Percentiles rank a stretch among this genome's conserved stretches.
Conservation (phyloP, 208 protist genomes). For the Wallacemonas sp. region DNA sequence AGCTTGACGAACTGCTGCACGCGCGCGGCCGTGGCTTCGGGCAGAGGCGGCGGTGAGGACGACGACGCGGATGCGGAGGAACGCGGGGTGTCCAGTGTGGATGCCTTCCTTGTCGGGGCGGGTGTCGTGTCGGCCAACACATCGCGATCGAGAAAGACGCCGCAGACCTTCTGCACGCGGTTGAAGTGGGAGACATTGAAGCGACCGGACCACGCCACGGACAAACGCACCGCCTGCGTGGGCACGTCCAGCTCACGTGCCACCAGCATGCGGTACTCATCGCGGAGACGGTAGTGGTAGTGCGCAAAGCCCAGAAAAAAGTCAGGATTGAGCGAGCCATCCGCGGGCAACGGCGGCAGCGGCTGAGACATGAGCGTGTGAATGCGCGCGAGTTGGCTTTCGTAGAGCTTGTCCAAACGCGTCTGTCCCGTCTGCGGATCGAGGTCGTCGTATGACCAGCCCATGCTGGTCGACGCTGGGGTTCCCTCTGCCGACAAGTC, state of each 20-base stretch:
- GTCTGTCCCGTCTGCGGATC: constrained; percentile 59
- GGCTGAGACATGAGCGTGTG: constrained; percentile 63
- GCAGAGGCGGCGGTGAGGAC: constrained; percentile 15
- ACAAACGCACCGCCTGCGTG: constrained; percentile 65
- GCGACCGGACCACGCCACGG: constrained; percentile 82
- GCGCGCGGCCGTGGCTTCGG: constrained; percentile 31
- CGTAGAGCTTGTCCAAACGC: constrained; percentile 63
- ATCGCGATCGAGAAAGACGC: constrained; percentile 47
- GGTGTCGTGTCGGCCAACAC: background rate
- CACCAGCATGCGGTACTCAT: constrained; percentile 80
- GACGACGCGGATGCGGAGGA: background rate
- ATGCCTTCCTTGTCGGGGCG: background rate
- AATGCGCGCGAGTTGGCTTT: constrained; percentile 56
- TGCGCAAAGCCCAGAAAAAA: constrained; percentile 84
- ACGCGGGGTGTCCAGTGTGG: background rate
- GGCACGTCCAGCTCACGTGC: constrained; percentile 61
- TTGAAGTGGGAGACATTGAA: constrained; percentile 76
- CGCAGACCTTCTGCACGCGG: constrained; percentile 77
- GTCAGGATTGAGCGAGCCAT: constrained; percentile 75
- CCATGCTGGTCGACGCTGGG: constrained; percentile 2
- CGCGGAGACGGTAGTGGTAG: constrained; percentile 80
- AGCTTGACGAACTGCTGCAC: constrained; percentile 39
- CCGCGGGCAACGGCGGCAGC: constrained; percentile 65
- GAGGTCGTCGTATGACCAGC: constrained; percentile 66
- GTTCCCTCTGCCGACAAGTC: background rate